Evolutionary conservation across 2,329 filamentous ascomycete species (phyloP), one percentile per base, ranked within the genome.

Genomic region (Emericellopsis cladophorae): DNA sequence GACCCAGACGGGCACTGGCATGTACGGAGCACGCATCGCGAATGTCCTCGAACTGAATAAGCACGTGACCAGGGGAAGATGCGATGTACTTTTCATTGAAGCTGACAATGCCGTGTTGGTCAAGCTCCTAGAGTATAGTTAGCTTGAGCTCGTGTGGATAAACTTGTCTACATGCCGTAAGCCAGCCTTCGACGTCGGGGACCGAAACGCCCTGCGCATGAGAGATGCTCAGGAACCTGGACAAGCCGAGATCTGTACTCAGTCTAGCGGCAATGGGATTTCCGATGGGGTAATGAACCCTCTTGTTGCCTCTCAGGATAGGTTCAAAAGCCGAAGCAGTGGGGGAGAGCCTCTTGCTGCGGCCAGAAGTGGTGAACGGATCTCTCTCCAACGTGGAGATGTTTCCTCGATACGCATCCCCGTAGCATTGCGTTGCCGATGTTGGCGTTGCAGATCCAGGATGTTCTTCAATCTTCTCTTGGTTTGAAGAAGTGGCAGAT

Each of bases 241-340:
- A 70, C 8, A 75, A 42, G 0, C 62, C 59, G 24, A 66, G 46
- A 2, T 71, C 65, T 1, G 58, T 61, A 48, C 70, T 74, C n/a
- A 72, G 53, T 8, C 49, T 52, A 2, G 53, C 47, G 2, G 62
- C 56, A 6, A 64, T 45, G 18, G 51, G 10, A 10, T 35, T 35
- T 10, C 16, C n/a, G 21, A 37, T 12, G 15, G 7, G n/a, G 32
- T 14, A 11, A 5, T 18, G 11, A 10, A 15, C 33, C 10, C 23
- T n/a, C 33, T 9, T 21, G 35, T 21, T 21, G 18, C 18, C 18
- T 39, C 44, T 2, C 40, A 37, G 5, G 50, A 52, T 51, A 1
- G 80, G 80, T 14, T 68, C 72, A 48, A 84, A 84, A 2, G 67
- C 54, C 2, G 72, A 74, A 2, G 79, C 79, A 7, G 72, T 80